Base-by-base conservation (phyloP, 148 eudicot species). In the Dianthus caryophyllus region DNA sequence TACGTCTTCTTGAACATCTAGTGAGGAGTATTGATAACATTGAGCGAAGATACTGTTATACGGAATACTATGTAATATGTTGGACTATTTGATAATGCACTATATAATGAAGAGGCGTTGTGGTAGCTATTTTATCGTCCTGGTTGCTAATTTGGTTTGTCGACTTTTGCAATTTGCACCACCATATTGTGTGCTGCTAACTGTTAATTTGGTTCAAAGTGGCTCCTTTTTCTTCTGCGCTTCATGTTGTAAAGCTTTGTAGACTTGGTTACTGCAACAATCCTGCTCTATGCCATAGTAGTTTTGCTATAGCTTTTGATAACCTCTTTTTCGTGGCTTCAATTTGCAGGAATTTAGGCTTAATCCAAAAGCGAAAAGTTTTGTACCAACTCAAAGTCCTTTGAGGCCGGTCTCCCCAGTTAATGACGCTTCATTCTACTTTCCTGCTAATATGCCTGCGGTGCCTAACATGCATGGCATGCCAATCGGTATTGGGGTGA, bases 341-440 rank as follows among this genome's bases (percentile, higher is more conserved):
- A 33, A 41, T 61, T 72, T 77, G 70, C 84, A 94, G 99, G 99
- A 94, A 80, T 90, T 90, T 58, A 94, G 73, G 76, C 71, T 90
- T 39, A 94, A 94, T 75, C 97, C 97, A 36, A 84, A 90, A 79
- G 98, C 98, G 15, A 90, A 88, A 82, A 86, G 89, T 77, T 94
- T 84, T 72, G 71, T 84, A 46, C 96, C 99, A 6, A 61, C 84
- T 13, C 87, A 81, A 70, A 54, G 87, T 67, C 81, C 89, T 69
- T 14, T 85, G 38, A 90, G 90, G 80, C 96, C 99, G 56, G 81
- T 77, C 61, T 90, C 99, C 70, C 97, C 99, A 51, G 93, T 77
- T 63, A 73, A 85, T 61, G 99, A 90, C 65, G 64, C 86, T 58
- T 80, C 99, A 44, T 94, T 83, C 74, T 94, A 90, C 78, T 86